phyloP scores from a whole-genome alignment of 306 rosid genomes.

The Malus sieversii region DNA sequence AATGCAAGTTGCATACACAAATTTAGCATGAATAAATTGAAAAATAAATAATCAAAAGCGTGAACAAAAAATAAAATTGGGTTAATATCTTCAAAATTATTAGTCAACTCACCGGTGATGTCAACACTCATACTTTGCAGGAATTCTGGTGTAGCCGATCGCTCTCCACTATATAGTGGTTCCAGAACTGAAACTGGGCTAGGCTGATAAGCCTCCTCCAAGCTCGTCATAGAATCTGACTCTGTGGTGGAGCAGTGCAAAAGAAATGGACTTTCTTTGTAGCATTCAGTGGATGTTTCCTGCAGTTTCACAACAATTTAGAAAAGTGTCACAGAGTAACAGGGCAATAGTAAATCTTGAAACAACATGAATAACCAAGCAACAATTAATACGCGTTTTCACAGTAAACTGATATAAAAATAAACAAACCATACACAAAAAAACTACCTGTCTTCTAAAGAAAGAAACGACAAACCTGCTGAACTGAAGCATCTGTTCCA shows the following conservation, averaged over 20 bases:
- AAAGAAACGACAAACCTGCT: constrained; percentile 41
- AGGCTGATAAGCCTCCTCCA: constrained; percentile 43
- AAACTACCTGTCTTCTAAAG: not conserved
- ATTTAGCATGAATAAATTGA: constrained; percentile 2
- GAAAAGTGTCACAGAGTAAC: not conserved
- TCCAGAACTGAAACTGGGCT: constrained; percentile 82
- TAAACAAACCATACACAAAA: not conserved
- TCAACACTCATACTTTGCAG: constrained; percentile 13
- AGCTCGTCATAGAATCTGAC: constrained; percentile 30
- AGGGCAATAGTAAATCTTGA: not conserved
- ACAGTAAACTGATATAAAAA: not conserved
- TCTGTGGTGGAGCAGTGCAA: constrained; percentile 28
- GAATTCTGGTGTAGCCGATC: constrained; percentile 24
- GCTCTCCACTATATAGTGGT: constrained; percentile 35
- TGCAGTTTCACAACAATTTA: constrained; percentile 25
- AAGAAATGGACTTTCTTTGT: constrained; percentile 31
- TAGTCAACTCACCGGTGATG: constrained; percentile 35
- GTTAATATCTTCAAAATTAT: not conserved
- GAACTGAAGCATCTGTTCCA: constrained; percentile 27
- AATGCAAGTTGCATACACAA: constrained; percentile 20
- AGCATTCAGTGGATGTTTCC: constrained; percentile 30
- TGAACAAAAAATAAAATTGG: constrained; percentile 9
- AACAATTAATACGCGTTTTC: not conserved
- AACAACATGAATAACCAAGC: not conserved
- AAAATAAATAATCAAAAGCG: not conserved